Evolutionary conservation across 1,284 basidiomycete species (phyloP).

Genomic region (Sutorius eximius): DNA sequence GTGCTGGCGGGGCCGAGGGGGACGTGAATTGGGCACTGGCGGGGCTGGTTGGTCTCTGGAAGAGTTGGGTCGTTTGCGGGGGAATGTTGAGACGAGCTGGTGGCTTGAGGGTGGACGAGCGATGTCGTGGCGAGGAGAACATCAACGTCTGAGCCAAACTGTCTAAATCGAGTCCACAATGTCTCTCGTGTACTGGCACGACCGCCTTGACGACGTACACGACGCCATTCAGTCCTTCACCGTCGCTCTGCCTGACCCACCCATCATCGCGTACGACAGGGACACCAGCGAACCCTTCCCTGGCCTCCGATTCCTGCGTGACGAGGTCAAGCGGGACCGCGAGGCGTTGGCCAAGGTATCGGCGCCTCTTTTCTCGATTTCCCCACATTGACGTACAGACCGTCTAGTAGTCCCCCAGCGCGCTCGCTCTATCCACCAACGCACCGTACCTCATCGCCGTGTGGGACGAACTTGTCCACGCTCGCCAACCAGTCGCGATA

Average conservation of each 20-base stretch:
- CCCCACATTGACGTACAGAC: slow-evolving; percentile 3
- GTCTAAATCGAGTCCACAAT: not conserved
- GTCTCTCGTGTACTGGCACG: not conserved
- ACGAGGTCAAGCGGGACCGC: slow-evolving; percentile 43
- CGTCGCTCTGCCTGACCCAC: not conserved
- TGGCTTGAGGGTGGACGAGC: slow-evolving; percentile 24
- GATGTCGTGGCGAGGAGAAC: slow-evolving; percentile 18
- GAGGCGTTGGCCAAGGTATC: slow-evolving; percentile 38
- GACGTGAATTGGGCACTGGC: not conserved
- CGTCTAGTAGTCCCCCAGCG: slow-evolving; percentile 53
- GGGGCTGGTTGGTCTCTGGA: not conserved
- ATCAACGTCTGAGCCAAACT: not conserved
- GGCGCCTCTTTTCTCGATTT: not conserved
- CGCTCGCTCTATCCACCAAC: slow-evolving; percentile 61
- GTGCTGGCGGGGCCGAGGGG: not conserved
- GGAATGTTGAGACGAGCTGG: slow-evolving; percentile 12
- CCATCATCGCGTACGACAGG: slow-evolving; percentile 10
- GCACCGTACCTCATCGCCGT: slow-evolving; percentile 74
- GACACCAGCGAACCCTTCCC: slow-evolving; percentile 26
- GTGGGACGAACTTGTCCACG: slow-evolving; percentile 71
- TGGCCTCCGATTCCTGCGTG: slow-evolving; percentile 41
- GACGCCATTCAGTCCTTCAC: slow-evolving; percentile 5
- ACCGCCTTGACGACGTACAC: not conserved
- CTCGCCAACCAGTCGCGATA: slow-evolving; percentile 58
- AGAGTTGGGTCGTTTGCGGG: not conserved